These are phyloP conservation scores for Vanrija sp. DNA, from an alignment of 1,284 basidiomycete species.

Conservation along the genomic window DNA sequence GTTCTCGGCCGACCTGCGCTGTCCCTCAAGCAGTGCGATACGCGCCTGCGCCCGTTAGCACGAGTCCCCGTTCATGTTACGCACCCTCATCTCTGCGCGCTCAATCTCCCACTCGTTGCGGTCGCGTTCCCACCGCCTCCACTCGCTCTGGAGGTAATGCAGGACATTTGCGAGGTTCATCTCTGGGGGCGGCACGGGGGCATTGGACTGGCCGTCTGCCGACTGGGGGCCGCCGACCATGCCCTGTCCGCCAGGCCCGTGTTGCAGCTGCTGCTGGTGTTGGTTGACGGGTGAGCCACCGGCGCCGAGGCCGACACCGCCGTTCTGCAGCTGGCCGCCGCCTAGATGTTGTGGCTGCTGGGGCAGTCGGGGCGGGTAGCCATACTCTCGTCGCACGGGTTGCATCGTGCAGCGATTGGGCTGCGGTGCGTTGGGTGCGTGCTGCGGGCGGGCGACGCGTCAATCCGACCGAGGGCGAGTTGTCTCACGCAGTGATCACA, in stretches of 20 bases:
- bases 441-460: slow-evolving; percentile 2
- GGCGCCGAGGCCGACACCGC: slow-evolving; percentile 8
- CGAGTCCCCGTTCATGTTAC: slow-evolving; percentile 41
- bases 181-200: slow-evolving; percentile 51
- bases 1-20: slow-evolving; percentile 93
- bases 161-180: slow-evolving; percentile 91
- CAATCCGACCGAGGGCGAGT: not conserved
- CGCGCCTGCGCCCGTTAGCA: slow-evolving; percentile 62
- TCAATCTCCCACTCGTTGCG: slow-evolving; percentile 99
- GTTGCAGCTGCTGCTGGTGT: slow-evolving; percentile 11
- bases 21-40: slow-evolving; percentile 95
- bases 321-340: slow-evolving; percentile 12
- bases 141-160: slow-evolving; percentile 97
- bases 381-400: slow-evolving; percentile 9
- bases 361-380: slow-evolving; percentile 11
- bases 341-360: not conserved
- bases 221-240: not conserved
- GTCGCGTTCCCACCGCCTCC: slow-evolving; percentile 92
- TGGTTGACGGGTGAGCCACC: not conserved
- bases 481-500: not conserved
- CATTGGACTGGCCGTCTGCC: slow-evolving; percentile 30
- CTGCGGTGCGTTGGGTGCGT: not conserved
- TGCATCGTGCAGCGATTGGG: slow-evolving; percentile 5
- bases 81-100: slow-evolving; percentile 93
- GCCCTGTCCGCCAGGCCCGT: not conserved